Base-by-base conservation (phyloP, 2,329 filamentous ascomycete species). In the Xylaria sp. region DNA sequence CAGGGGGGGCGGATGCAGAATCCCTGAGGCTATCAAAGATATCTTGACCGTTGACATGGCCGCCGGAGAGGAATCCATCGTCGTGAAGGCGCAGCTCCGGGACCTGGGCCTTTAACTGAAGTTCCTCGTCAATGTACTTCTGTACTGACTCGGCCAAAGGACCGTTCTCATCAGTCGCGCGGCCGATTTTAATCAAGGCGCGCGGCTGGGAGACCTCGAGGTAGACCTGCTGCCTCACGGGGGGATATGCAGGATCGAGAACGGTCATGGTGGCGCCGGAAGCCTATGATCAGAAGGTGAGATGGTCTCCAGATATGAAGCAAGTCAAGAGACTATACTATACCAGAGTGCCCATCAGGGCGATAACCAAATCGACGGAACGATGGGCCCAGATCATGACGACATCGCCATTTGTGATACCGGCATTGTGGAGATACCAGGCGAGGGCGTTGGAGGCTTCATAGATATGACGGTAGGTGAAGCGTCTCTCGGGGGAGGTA, bases 351-450 rank as follows among this genome's bases (percentile, higher is more conserved):
- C 92, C 92, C 90, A 96, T 96, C 49, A 92, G 86, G 34, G 88
- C 90, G 43, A 77, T 68, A 40, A 84, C 77, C 11, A 85, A 71
- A 22, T 84, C 80, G 29, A 96, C 92, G 52, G 86, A 86, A 53
- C 92, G 85, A 73, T 96, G 84, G 51, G 91, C 91, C 69, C 87
- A 97, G 59, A 94, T 90, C 90, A 96, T 96, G 65, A 96, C 91
- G 2, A 96, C 92, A 68, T 97, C 92, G 7, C 91, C 92, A 62
- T 85, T 79, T 54, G 86, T 79, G 59, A 91, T 79, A 53, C 92
- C 92, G 65, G 85, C 80, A 46, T 87, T 79, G 49, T 89, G 82
- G 18, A 97, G 80, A 68, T 96, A 84, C 73, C 96, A 86, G 19
- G 91, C 90, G 6, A 97, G 72, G 17, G 85, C 79, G 69, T 95